Percentiles rank a stretch among this genome's conserved stretches.
These are phyloP conservation scores for Lichtheimia ornata DNA, from an alignment of 371 early-diverging fungal genomes.

Conservation along the genomic window DNA sequence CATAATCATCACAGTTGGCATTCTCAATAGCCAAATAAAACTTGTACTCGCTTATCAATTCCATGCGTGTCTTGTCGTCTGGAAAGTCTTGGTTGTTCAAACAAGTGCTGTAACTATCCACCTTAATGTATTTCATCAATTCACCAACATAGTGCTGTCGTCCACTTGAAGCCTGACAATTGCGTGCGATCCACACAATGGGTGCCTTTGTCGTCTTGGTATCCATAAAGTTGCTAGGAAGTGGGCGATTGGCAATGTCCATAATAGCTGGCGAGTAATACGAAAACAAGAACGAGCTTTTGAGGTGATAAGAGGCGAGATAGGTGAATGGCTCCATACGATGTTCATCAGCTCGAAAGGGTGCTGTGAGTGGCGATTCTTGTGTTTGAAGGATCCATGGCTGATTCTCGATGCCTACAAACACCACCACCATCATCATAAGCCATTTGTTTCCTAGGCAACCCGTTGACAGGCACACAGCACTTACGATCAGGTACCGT, in stretches of 20 bases:
- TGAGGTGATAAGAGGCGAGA: conserved; percentile 39
- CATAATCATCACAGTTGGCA: conserved; percentile 47
- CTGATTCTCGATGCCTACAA: conserved; percentile 25
- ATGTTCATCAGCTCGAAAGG: conserved; percentile 22
- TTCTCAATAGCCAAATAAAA: conserved; percentile 46
- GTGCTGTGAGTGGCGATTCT: conserved; percentile 36
- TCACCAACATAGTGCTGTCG: conserved; percentile 38
- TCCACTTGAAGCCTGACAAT: conserved; percentile 37
- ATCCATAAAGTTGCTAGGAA: conserved; percentile 35
- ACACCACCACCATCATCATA: neutral
- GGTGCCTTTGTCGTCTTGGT: conserved; percentile 32
- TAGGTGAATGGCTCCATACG: conserved; percentile 35
- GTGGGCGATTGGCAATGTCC: conserved; percentile 36
- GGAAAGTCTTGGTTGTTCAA: conserved; percentile 39
- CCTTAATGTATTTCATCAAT: conserved; percentile 35
- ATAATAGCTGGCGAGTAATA: conserved; percentile 33
- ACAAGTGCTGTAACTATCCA: conserved; percentile 39
- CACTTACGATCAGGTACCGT: conserved; percentile 27
- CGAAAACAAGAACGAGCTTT: conserved; percentile 32
- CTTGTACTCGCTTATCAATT: conserved; percentile 34
- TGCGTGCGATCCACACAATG: conserved; percentile 41
- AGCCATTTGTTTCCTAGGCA: neutral
- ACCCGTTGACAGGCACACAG: neutral
- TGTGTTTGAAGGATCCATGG: conserved; percentile 41
- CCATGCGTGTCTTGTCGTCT: conserved; percentile 23